phyloP scores from a whole-genome alignment of 148 eudicot genomes.

The Rhododendron henanense region DNA sequence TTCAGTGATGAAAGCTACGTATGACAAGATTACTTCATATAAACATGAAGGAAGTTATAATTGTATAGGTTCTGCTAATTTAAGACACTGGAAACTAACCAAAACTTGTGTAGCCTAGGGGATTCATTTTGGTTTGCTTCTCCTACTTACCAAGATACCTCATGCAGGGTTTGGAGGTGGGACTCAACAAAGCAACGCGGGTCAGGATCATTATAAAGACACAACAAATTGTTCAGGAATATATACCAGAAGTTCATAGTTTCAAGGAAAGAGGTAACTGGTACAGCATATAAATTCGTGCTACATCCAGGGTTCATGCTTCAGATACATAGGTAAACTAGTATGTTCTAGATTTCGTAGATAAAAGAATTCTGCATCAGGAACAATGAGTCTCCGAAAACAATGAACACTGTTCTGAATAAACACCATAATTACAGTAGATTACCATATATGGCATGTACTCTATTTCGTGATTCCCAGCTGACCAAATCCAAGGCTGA shows the following conservation, averaged over 20 bases:
- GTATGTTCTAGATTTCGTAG: not conserved
- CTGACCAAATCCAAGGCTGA: slow-evolving; percentile 95
- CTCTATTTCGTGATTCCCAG: slow-evolving; percentile 95
- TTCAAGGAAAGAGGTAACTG: not conserved
- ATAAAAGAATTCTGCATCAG: not conserved
- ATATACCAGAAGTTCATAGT: not conserved
- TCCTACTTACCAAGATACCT: not conserved
- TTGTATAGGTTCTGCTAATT: not conserved
- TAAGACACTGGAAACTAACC: not conserved
- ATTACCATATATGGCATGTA: slow-evolving; percentile 82
- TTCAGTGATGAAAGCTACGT: not conserved
- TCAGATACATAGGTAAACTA: not conserved
- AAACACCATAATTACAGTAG: not conserved
- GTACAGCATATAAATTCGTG: not conserved
- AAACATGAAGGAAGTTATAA: not conserved
- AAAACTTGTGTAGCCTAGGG: not conserved
- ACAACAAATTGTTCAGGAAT: not conserved
- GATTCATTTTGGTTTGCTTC: not conserved
- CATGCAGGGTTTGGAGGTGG: not conserved
- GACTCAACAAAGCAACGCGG: not conserved
- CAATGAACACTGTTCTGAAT: not conserved
- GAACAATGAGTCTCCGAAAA: not conserved
- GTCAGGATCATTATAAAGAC: not conserved
- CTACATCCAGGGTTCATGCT: not conserved
- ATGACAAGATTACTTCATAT: not conserved